phyloP scores from a whole-genome alignment of 768 basidiomycete species.

The Phaeotremella skinneri region DNA sequence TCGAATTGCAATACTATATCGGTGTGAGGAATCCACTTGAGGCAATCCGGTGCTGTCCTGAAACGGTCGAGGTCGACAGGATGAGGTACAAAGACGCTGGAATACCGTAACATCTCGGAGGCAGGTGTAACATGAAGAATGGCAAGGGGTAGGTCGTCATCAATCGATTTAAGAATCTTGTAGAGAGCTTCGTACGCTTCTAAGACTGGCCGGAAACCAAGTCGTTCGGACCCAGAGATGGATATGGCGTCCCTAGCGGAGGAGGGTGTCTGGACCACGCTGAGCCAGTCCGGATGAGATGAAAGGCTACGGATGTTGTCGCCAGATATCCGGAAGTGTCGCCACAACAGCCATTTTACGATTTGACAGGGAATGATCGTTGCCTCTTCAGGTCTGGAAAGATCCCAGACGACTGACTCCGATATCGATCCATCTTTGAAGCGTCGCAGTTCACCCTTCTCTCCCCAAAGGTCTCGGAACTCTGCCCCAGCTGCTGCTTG shows the following conservation, averaged over 20 bases:
- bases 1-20: slow-evolving; percentile 84
- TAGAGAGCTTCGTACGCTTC: slow-evolving; percentile 76
- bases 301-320: slow-evolving; percentile 36
- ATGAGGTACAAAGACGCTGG: slow-evolving; percentile 73
- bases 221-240: slow-evolving; percentile 49
- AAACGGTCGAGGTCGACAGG: slow-evolving; percentile 62
- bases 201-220: slow-evolving; percentile 59
- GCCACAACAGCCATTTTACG: slow-evolving; percentile 67
- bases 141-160: slow-evolving; percentile 68
- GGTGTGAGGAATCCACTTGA: slow-evolving; percentile 68
- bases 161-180: slow-evolving; percentile 69
- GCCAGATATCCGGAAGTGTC: slow-evolving; percentile 67
- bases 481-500: slow-evolving; percentile 54
- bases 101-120: slow-evolving; percentile 75
- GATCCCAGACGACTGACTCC: slow-evolving; percentile 97
- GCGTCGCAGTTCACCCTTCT: slow-evolving; percentile 83
- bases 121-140: slow-evolving; percentile 72
- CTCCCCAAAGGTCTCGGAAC: slow-evolving; percentile 87
- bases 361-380: slow-evolving; percentile 72
- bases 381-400: slow-evolving; percentile 71
- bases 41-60: slow-evolving; percentile 54
- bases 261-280: slow-evolving; percentile 46
- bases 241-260: slow-evolving; percentile 49
- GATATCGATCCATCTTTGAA: slow-evolving; percentile 93
- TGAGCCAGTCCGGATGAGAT: slow-evolving; percentile 31